Evolutionary conservation across 768 basidiomycete genomes (phyloP).

Genomic region (Leccinum longicurvipes): DNA sequence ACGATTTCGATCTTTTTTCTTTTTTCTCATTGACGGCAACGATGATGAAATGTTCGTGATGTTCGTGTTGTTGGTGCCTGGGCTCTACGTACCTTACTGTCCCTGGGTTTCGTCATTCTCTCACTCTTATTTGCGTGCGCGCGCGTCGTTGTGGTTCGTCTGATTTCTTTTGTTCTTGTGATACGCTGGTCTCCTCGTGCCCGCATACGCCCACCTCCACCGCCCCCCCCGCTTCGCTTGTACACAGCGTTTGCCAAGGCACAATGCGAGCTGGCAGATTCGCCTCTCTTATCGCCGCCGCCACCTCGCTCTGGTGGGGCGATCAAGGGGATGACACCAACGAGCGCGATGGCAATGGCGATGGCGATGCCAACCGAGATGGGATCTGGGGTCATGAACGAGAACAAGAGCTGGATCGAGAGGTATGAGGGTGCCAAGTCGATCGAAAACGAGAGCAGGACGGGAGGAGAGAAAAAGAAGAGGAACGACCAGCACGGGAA

Average conservation of each 20-base stretch:
- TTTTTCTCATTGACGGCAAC: background rate
- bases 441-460: background rate
- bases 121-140: background rate
- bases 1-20: background rate
- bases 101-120: background rate
- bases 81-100: background rate
- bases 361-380: background rate
- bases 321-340: too few species aligned
- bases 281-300: slow-evolving; percentile 1
- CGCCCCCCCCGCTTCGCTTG: fast-evolving
- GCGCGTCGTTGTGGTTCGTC: background rate
- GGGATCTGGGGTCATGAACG: background rate
- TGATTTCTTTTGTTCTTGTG: background rate
- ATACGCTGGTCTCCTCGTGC: background rate
- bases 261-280: background rate
- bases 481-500: background rate
- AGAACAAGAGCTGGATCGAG: background rate
- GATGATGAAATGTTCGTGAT: background rate
- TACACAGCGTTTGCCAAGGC: slow-evolving; percentile 27
- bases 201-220: background rate
- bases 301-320: background rate
- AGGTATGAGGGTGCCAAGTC: background rate
- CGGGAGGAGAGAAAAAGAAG: background rate
- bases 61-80: background rate
- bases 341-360: background rate